Percentiles rank a stretch among this genome's conserved stretches.
phyloP scores from a whole-genome alignment of 441 rosid genomes.

The Gossypium lobatum region DNA sequence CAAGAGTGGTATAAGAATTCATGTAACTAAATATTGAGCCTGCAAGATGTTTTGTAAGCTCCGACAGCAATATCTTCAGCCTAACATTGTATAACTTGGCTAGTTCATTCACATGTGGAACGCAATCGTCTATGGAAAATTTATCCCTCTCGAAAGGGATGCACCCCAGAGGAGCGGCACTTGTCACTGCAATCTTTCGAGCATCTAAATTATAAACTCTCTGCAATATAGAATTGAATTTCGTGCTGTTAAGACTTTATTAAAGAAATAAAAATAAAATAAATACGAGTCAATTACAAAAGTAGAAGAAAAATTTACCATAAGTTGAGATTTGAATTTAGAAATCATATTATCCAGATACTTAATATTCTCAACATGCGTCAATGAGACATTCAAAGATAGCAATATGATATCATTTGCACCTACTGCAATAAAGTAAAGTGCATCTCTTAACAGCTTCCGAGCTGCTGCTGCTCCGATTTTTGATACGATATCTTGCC shows the following conservation, averaged over 20 bases:
- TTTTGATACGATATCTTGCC: constrained; percentile 21
- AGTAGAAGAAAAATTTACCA: constrained; percentile 9
- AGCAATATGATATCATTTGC: background rate
- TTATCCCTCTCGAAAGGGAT: background rate
- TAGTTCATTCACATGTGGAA: background rate
- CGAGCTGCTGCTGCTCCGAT: constrained; percentile 18
- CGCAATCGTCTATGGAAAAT: background rate
- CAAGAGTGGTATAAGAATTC: background rate
- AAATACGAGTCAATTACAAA: no score
- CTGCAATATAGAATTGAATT: constrained; percentile 10
- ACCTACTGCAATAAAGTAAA: constrained; percentile 18
- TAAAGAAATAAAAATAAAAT: no score
- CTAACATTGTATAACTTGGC: background rate
- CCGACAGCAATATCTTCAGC: background rate
- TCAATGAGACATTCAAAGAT: background rate
- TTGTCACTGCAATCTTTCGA: background rate
- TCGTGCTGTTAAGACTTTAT: background rate
- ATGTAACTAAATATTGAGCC: constrained; percentile 19
- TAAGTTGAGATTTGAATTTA: constrained; percentile 19
- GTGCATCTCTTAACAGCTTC: constrained; percentile 14
- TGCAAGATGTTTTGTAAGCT: constrained; percentile 13
- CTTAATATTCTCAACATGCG: background rate
- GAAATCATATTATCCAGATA: constrained; percentile 10
- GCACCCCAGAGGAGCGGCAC: background rate
- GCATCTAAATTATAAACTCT: constrained; percentile 7